A percentile compares a stretch with the other conserved stretches of the same genome.
phyloP scores from a whole-genome alignment of 768 basidiomycete genomes.

The Termitomyces sp. region DNA sequence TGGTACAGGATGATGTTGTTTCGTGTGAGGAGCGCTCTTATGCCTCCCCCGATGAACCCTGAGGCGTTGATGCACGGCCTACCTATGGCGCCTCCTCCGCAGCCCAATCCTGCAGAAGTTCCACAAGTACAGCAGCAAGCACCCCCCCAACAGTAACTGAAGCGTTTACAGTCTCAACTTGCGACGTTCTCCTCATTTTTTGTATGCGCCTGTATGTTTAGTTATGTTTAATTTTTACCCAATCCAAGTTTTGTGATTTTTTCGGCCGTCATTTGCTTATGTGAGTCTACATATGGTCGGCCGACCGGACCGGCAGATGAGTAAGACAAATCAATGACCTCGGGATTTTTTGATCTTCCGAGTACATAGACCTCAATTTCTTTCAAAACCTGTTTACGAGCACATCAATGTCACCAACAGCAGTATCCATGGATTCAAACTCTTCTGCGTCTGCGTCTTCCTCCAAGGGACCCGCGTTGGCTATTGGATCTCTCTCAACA shows the following conservation, averaged over 20 bases:
- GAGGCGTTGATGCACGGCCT: conserved; percentile 43
- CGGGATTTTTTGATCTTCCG: neutral
- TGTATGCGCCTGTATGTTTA: neutral
- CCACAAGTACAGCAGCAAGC: conserved; percentile 23
- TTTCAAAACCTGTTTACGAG: neutral
- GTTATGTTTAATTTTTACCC: neutral
- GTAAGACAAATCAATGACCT: neutral
- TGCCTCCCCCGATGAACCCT: conserved; percentile 51
- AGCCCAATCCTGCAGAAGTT: conserved; percentile 31
- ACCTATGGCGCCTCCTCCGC: conserved; percentile 35
- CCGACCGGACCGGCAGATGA: conserved; percentile 4
- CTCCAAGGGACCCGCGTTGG: conserved; percentile 50
- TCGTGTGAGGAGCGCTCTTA: conserved; percentile 67
- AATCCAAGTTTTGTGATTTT: neutral
- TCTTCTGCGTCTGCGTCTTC: conserved; percentile 16
- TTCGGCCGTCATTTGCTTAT: neutral
- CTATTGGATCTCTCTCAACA: conserved; percentile 72
- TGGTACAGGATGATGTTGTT: conserved; percentile 87
- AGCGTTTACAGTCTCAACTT: neutral
- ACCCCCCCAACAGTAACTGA: conserved; percentile 2
- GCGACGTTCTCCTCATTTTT: neutral
- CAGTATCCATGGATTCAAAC: conserved; percentile 31
- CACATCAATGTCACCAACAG: conserved; percentile 54
- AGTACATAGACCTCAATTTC: neutral
- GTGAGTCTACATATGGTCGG: neutral